Evolutionary conservation across 768 basidiomycete species (phyloP), one percentile per base, ranked within the genome.

Genomic region (Brasilioporus rufonigricans): DNA sequence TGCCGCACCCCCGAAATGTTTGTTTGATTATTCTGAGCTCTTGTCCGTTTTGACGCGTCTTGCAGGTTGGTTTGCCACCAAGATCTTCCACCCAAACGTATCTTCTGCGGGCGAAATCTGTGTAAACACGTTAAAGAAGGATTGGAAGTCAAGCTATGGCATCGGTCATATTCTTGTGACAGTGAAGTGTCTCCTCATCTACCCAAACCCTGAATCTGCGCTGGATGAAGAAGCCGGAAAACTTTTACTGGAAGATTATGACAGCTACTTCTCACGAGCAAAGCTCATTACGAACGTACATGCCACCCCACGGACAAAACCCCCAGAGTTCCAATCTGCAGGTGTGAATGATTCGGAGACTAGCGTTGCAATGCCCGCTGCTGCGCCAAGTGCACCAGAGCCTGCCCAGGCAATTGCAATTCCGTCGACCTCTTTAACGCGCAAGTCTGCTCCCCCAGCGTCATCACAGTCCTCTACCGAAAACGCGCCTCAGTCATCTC

Each of bases 11-110:
- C 95, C 95, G 9, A 97, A 95, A 77, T 97, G 96, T 95, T 5
- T 31, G 48, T 49, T 29, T 23, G 19, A n/a, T 44, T 21, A 41
- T 49, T 44, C 45, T 52, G 13, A 1, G 32, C 1, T 32, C 8
- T 9, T 13, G 18, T 48, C 16, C 4, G 4, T 24, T 51, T 21
- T 59, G 56, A 68, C 44, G 29, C 32, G 50, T 48, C 12, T 31
- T 39, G 12, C 61, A 96, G 94, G 95, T 66, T 87, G 91, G 77
- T 89, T 97, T 61, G 76, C 80, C 14, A 97, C 95, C 47, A 97
- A 96, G 76, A 95, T 98, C 53, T 98, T 98, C 72, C 95, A 98
- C 65, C 95, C 96, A 0, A 98, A 98, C 64, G 93, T 98, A 38
- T 95, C 93, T 0, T 79, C 81, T 32, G 71, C 82, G 0, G 94